Evolutionary conservation across 2,329 filamentous ascomycete species (phyloP).

Genomic region (Pseudogymnoascus sp.): DNA sequence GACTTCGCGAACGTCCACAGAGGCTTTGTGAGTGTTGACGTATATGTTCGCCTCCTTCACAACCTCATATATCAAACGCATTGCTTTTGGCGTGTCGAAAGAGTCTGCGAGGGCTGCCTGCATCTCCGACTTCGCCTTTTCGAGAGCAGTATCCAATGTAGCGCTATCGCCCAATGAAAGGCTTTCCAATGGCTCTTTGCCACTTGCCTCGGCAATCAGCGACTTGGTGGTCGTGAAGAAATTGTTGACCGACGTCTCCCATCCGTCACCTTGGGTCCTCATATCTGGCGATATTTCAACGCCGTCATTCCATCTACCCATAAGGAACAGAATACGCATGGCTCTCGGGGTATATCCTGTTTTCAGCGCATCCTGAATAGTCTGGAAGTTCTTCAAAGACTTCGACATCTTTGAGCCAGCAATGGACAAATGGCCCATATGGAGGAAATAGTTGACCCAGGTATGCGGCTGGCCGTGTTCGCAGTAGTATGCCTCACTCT

Average conservation of each 20-base stretch:
- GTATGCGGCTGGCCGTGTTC: slow-evolving; percentile 44
- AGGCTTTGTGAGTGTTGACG: slow-evolving; percentile 40
- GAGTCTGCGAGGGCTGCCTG: slow-evolving; percentile 65
- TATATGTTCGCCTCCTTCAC: slow-evolving; percentile 68
- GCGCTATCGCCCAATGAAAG: slow-evolving; percentile 34
- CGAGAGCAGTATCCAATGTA: slow-evolving; percentile 41
- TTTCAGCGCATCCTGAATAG: slow-evolving; percentile 72
- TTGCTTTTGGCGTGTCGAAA: slow-evolving; percentile 75
- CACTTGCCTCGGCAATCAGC: slow-evolving; percentile 39
- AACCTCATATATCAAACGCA: slow-evolving; percentile 69
- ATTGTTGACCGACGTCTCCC: slow-evolving; percentile 72
- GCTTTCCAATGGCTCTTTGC: slow-evolving; percentile 20
- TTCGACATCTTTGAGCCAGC: slow-evolving; percentile 94
- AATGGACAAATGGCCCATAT: slow-evolving; percentile 90
- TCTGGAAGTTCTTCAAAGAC: slow-evolving; percentile 90
- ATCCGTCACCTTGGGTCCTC: slow-evolving; percentile 62
- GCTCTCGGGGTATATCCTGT: slow-evolving; percentile 66
- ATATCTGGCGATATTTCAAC: slow-evolving; percentile 86
- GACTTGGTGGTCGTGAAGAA: slow-evolving; percentile 53
- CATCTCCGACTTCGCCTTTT: slow-evolving; percentile 48
- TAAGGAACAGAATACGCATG: slow-evolving; percentile 77
- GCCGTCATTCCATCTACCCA: slow-evolving; percentile 83
- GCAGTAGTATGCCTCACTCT: slow-evolving; percentile 73
- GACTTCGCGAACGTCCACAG: slow-evolving; percentile 39
- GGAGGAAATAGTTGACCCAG: slow-evolving; percentile 94